Base-by-base conservation (phyloP, 2,329 filamentous ascomycete species). In the Neonectria magnoliae region DNA sequence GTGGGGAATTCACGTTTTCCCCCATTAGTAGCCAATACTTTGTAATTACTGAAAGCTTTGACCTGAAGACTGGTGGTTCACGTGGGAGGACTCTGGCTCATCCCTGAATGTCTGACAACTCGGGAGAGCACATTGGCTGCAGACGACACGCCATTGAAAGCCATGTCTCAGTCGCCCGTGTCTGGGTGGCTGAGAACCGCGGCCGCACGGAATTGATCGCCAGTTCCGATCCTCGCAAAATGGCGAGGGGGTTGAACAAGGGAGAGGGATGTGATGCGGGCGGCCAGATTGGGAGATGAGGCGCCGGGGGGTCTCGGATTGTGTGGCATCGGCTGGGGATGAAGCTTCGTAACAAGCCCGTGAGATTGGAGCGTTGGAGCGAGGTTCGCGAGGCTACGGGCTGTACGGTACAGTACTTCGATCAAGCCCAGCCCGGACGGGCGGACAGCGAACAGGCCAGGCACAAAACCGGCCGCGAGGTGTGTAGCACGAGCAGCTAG, bases 31-130 rank as follows among this genome's bases (percentile, higher is more conserved):
- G 5, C 5, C 6, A 5, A 6, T 25, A 3, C 36, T 57, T 59
- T 13, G 59, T 20, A 20, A 4, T 47, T 20, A 42, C 8, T 18
- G 31, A 29, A 7, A 33, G 42, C 25, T 11, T 20, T 2, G 44
- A n/a, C 4, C 16, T 50, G 47, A 31, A 11, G 48, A 16, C 16
- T n/a, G 25, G 25, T 29, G 22, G 42, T 47, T 47, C 16, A 25
- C 25, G 33, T 48, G 53, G 57, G 60, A 14, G 31, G n/a, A 22
- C n/a, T 53, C 47, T 25, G 56, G 18, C 20, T 41, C 44, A 50
- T 62, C 59, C 20, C 44, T 53, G 44, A 53, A 60, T 65, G 56
- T 61, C 57, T 70, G 45, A 5, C 31, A 10, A 33, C n/a, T 22
- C 6, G 22, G n/a, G 48, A 20, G 10, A 33, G 18, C 27, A 7